Percentiles rank a stretch among this genome's conserved stretches.
phyloP scores from a whole-genome alignment of 805 yeast genomes.

The Monosporozyma siamensis region DNA sequence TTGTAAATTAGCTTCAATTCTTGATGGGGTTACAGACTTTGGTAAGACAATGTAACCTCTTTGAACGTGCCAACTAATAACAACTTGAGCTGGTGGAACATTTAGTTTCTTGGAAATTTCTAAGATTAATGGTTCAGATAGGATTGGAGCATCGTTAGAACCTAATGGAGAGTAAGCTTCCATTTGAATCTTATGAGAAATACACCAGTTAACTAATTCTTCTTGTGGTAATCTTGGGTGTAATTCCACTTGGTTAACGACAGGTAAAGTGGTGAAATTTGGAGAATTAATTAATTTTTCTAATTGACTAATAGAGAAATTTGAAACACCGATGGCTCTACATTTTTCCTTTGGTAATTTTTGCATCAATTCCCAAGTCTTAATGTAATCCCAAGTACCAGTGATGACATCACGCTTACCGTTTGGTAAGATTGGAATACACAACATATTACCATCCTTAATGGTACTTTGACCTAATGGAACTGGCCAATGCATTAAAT shows the following conservation, averaged over 20 bases:
- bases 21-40: constrained; percentile 37
- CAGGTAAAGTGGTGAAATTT: constrained; percentile 50
- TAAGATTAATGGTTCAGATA: constrained; percentile 35
- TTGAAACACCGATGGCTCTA: constrained; percentile 69
- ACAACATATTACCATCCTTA: constrained; percentile 27
- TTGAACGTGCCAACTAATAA: constrained; percentile 50
- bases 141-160: constrained; percentile 44
- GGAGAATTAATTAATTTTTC: constrained; percentile 41
- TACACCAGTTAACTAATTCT: constrained; percentile 45
- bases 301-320: constrained; percentile 49
- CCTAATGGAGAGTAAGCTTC: constrained; percentile 81
- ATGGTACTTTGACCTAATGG: constrained; percentile 37
- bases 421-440: constrained; percentile 32
- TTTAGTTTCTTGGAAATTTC: constrained; percentile 36
- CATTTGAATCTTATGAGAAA: constrained; percentile 42
- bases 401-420: constrained; percentile 33
- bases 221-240: constrained; percentile 66
- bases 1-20: constrained; percentile 34
- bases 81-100: constrained; percentile 40
- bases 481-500: constrained; percentile 79
- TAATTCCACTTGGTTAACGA: constrained; percentile 63
- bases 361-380: constrained; percentile 60
- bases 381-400: constrained; percentile 35
- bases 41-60: constrained; percentile 49
- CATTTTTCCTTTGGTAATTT: constrained; percentile 42